Percentiles rank a stretch among this genome's conserved stretches.
These are phyloP conservation scores for Elongisporangium prolatum DNA, from an alignment of 352 stramenopile species.

Conservation along the genomic window DNA sequence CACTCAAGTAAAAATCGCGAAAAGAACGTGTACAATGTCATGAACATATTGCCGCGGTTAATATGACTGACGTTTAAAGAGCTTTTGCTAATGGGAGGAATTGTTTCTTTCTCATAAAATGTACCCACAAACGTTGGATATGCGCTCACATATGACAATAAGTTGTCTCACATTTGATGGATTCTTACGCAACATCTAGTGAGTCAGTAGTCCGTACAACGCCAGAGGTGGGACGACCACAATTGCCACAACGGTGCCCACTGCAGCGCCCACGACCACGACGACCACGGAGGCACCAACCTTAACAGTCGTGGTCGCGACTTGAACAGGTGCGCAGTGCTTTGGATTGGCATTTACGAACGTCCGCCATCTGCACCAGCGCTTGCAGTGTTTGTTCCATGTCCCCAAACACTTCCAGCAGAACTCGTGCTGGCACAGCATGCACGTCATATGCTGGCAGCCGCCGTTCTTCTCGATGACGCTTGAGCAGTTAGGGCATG, in stretches of 20 bases:
- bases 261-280: conserved; percentile 19
- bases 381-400: conserved; percentile 38
- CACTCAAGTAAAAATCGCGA: conserved; percentile 23
- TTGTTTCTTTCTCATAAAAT: too few relatives aligned
- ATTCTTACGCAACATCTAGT: too few relatives aligned
- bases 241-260: conserved; percentile 23
- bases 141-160: too few relatives aligned
- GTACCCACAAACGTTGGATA: too few relatives aligned
- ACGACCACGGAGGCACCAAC: conserved; percentile 24
- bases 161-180: too few relatives aligned
- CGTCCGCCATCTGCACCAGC: conserved; percentile 30
- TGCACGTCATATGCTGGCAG: conserved; percentile 16
- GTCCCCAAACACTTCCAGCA: conserved; percentile 17
- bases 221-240: too few relatives aligned
- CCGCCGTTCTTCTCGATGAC: conserved; percentile 13
- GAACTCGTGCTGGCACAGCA: conserved; percentile 7
- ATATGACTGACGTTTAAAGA: too few relatives aligned
- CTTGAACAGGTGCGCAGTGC: conserved; percentile 26
- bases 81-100: too few relatives aligned
- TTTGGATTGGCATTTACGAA: conserved; percentile 34
- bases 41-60: too few relatives aligned
- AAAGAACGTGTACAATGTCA: too few relatives aligned
- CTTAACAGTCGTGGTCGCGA: conserved; percentile 32
- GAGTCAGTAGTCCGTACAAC: too few relatives aligned
- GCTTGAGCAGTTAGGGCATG: conserved; percentile 9